phyloP scores from a whole-genome alignment of 352 stramenopile species.

The Phytophthora vignae region DNA sequence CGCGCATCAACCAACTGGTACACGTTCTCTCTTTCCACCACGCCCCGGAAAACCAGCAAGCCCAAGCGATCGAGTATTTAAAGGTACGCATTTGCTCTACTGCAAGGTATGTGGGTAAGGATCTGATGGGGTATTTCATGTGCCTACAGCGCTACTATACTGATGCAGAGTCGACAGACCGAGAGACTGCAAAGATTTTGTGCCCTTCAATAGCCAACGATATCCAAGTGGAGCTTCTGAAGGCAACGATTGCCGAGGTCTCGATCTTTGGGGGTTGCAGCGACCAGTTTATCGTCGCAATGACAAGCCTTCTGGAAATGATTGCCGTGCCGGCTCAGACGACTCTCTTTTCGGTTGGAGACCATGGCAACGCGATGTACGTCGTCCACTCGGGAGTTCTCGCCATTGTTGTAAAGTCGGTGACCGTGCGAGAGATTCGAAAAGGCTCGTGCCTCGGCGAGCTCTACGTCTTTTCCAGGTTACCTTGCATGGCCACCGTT shows the following conservation, averaged over 20 bases:
- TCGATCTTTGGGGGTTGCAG: constrained; percentile 3
- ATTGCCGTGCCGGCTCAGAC: constrained; percentile 59
- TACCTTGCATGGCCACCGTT: constrained; percentile 56
- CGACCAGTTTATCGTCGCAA: constrained; percentile 54
- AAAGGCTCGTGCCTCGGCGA: constrained; percentile 73
- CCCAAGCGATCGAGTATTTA: constrained; percentile 4
- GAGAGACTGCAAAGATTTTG: constrained; percentile 65
- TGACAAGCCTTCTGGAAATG: constrained; percentile 67
- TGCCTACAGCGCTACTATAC: constrained; percentile 56
- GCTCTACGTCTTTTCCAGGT: constrained; percentile 31
- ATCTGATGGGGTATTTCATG: neutral
- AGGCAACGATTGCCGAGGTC: constrained; percentile 12
- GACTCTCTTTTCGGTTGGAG: constrained; percentile 55
- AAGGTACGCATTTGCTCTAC: neutral
- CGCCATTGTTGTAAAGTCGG: constrained; percentile 36
- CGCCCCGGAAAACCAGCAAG: neutral
- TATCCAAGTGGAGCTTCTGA: constrained; percentile 71
- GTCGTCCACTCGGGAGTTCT: constrained; percentile 71
- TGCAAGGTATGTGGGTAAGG: no score
- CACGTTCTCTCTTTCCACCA: constrained; percentile 1
- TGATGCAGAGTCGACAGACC: constrained; percentile 65
- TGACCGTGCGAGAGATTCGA: constrained; percentile 67
- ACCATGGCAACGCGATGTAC: constrained; percentile 70
- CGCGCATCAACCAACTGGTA: constrained; percentile 1
- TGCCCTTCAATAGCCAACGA: constrained; percentile 73